Conservation (phyloP, 2,329 filamentous ascomycete genomes). For the Clonostachys chloroleuca region DNA sequence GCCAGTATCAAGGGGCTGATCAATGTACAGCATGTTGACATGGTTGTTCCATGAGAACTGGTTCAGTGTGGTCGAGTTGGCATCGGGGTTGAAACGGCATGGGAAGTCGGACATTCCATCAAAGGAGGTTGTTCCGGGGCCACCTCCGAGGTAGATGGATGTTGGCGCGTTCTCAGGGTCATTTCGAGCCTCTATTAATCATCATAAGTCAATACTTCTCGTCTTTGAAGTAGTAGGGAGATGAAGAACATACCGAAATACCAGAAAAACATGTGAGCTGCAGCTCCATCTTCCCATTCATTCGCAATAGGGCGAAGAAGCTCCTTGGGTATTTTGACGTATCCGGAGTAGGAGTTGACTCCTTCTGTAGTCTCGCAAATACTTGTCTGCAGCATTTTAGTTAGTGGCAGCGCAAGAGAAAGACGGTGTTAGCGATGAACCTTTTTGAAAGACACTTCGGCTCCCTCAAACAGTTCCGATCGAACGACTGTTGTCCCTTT, state of each 20-base stretch:
- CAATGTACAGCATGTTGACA: conserved; percentile 12
- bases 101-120: conserved; percentile 53
- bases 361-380: conserved; percentile 14
- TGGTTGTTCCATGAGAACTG: conserved; percentile 22
- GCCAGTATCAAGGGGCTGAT: conserved; percentile 11
- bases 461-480: not conserved
- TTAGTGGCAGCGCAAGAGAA: not conserved
- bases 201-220: too few relatives aligned
- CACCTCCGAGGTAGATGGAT: conserved; percentile 59
- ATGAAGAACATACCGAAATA: conserved; percentile 21
- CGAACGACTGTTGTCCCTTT: not conserved
- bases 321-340: conserved; percentile 11
- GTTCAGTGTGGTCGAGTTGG: conserved; percentile 46
- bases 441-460: not conserved
- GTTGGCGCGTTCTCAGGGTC: conserved; percentile 11
- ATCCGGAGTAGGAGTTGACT: conserved; percentile 13
- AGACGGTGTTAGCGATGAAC: not conserved
- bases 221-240: not conserved
- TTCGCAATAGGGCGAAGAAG: conserved; percentile 16
- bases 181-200: conserved; percentile 21
- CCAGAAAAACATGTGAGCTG: conserved; percentile 34
- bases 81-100: conserved; percentile 38
- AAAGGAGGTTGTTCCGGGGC: conserved; percentile 57
- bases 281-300: conserved; percentile 6
- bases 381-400: conserved; percentile 10